Base-by-base conservation (phyloP, 1,284 basidiomycete species). In the Trametes pubescens region DNA sequence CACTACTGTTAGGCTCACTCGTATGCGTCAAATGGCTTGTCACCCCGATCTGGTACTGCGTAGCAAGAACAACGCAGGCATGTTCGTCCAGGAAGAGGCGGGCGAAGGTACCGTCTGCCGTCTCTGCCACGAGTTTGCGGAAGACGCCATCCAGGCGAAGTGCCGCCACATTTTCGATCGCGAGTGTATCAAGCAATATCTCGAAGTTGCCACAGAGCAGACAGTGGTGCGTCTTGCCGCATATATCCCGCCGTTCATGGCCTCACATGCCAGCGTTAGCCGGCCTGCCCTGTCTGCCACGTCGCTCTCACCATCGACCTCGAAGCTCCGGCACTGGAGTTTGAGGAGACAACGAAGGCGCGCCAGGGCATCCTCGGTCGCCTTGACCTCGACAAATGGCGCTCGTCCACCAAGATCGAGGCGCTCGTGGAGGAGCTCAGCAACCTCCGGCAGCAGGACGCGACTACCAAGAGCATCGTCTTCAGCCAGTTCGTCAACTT, bases 361-460 rank as follows among this genome's bases (percentile, higher is more conserved):
- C 88, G 95, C 38, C 97, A 99, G 77, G 98, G 98, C 44, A 98
- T 99, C 62, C 86, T 99, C 5, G 93, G 94, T 37, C 87, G 96
- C 6, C 84, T 99, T 21, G 89, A 99, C 74, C 81, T 99, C 48
- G 88, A 93, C 71, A 87, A 90, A 65, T 99, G 96, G 95, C 87
- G 94, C 48, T 98, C 95, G 4, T 96, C 94, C 38, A 93, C 96
- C 11, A 99, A 99, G 83, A 95, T 99, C 57, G 98, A 99, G 76
- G 97, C 98, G 1, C 84, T 99, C 0, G 84, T 99, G 1, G 98
- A 99, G 77, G 97, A 99, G 79, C 81, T 99, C 56, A 90, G 86
- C 74, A 93, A 93, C 75, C 83, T 98, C 48, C 84, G 95, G 26
- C 79, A 84, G 65, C 87, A 96, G 74, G 95, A 99, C 76, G 86